Conservation (phyloP, 768 basidiomycete genomes). For the Serendipita vermifera region DNA sequence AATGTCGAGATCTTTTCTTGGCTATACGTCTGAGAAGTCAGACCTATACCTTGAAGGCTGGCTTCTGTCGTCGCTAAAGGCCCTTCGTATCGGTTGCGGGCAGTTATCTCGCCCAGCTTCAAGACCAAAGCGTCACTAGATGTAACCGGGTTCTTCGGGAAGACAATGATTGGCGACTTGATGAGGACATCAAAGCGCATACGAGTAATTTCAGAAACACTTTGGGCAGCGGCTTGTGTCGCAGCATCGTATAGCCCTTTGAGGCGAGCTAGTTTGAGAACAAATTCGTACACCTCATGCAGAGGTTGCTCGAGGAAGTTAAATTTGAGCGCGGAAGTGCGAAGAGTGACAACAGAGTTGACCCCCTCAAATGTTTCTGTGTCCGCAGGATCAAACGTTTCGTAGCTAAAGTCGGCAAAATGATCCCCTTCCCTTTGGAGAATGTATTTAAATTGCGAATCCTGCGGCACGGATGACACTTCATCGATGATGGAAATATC, state of each 20-base stretch:
- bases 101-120: conserved; percentile 78
- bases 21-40: conserved; percentile 54
- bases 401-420: conserved; percentile 86
- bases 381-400: conserved; percentile 70
- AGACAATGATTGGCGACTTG: conserved; percentile 82
- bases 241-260: conserved; percentile 93
- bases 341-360: conserved; percentile 68
- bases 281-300: conserved; percentile 73
- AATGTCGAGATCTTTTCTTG: conserved; percentile 39
- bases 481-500: conserved; percentile 64
- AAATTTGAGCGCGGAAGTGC: conserved; percentile 80
- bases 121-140: conserved; percentile 62
- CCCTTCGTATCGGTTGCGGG: conserved; percentile 58
- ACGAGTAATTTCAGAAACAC: conserved; percentile 73
- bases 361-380: conserved; percentile 56
- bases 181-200: conserved; percentile 89
- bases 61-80: conserved; percentile 51
- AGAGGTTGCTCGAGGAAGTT: conserved; percentile 85
- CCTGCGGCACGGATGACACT: conserved; percentile 15
- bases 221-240: conserved; percentile 81
- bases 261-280: conserved; percentile 73
- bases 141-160: conserved; percentile 54
- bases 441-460: conserved; percentile 71
- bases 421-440: conserved; percentile 90
- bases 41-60: conserved; percentile 68